These are phyloP conservation scores for Colletotrichum acutatum DNA, from an alignment of 2,329 filamentous ascomycete species.

Conservation along the genomic window DNA sequence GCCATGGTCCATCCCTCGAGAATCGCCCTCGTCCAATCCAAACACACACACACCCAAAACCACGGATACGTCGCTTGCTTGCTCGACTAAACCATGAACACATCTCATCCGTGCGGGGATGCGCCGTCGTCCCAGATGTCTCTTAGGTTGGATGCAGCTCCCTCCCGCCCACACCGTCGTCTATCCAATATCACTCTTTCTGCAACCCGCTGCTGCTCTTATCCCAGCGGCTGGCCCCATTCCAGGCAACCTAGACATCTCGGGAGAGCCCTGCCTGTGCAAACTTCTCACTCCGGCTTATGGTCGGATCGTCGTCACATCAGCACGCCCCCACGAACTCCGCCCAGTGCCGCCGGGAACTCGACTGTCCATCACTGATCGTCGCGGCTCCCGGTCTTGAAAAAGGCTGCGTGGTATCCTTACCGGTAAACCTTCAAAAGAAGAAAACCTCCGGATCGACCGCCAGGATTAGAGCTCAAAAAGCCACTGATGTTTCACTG, in stretches of 20 bases:
- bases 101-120: slow-evolving; percentile 24
- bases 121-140: slow-evolving; percentile 21
- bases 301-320: slow-evolving; percentile 26
- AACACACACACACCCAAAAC: background rate
- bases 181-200: background rate
- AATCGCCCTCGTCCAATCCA: background rate
- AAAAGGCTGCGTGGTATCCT: background rate
- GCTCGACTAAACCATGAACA: slow-evolving; percentile 19
- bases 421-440: background rate
- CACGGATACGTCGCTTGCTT: background rate
- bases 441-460: slow-evolving; percentile 10
- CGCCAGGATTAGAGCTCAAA: slow-evolving; percentile 1
- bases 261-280: slow-evolving; percentile 15
- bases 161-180: background rate
- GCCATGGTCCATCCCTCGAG: slow-evolving; percentile 19
- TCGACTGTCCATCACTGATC: slow-evolving; percentile 15
- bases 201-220: slow-evolving; percentile 19
- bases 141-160: background rate
- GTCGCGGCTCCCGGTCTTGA: slow-evolving; percentile 24
- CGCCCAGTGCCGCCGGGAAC: slow-evolving; percentile 7
- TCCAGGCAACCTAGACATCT: slow-evolving; percentile 9
- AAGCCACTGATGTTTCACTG: slow-evolving; percentile 19
- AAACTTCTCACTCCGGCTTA: slow-evolving; percentile 1
- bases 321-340: slow-evolving; percentile 2
- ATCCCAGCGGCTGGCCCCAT: background rate